phyloP scores from a whole-genome alignment of 768 basidiomycete species.

The Boletus rex-veris region DNA sequence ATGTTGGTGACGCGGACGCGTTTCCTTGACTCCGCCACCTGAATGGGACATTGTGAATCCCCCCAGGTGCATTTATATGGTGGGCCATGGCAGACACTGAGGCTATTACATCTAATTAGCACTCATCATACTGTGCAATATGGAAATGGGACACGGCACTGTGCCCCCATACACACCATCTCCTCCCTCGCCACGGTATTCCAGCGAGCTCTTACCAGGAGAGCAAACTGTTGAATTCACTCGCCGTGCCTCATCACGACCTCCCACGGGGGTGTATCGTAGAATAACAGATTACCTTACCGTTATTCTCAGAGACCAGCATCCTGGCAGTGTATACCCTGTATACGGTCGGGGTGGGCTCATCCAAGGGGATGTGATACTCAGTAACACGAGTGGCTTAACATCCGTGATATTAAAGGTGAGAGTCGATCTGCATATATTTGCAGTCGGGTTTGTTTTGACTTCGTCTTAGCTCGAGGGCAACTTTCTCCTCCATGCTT shows the following conservation, averaged over 20 bases:
- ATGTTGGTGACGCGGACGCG: too few species aligned
- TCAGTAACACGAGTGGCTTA: constrained; percentile 10
- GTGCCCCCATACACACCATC: constrained; percentile 54
- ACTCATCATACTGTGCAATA: neutral
- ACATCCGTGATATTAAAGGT: constrained; percentile 26
- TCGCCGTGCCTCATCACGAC: constrained; percentile 15
- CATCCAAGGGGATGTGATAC: constrained; percentile 23
- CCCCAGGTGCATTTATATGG: too few species aligned
- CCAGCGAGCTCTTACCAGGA: constrained; percentile 44
- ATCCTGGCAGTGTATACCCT: constrained; percentile 21
- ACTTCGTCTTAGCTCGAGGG: constrained; percentile 24
- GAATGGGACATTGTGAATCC: too few species aligned
- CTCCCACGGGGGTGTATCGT: constrained; percentile 21
- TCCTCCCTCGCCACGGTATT: constrained; percentile 52
- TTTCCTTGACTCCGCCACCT: too few species aligned
- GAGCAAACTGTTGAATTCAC: constrained; percentile 51
- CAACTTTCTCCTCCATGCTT: constrained; percentile 13
- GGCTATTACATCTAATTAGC: neutral
- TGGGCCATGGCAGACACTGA: neutral
- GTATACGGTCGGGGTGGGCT: constrained; percentile 19
- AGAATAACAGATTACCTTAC: constrained; percentile 29
- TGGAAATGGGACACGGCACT: constrained; percentile 9
- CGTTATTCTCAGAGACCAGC: constrained; percentile 23
- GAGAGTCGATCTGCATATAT: neutral
- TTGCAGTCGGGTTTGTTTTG: neutral